These are phyloP conservation scores for Mycena venus DNA, from an alignment of 768 basidiomycete genomes.

Conservation along the genomic window DNA sequence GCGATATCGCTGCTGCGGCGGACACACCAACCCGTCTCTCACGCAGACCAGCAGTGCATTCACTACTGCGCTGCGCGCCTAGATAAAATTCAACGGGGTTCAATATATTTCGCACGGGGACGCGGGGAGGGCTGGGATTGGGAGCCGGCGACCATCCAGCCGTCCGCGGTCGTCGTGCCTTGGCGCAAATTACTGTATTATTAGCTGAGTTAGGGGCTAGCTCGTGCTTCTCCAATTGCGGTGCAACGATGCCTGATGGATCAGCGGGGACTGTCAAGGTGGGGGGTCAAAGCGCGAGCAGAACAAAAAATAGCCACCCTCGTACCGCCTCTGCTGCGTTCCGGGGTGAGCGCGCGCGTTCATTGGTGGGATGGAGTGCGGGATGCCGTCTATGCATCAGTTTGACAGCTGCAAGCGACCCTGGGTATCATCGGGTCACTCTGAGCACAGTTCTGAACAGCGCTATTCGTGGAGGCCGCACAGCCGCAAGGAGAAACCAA, in stretches of 20 bases:
- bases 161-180: conserved; percentile 27
- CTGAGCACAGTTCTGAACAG: no score
- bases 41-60: no score
- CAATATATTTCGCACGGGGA: not conserved
- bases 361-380: conserved; percentile 26
- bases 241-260: conserved; percentile 33
- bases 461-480: conserved; percentile 21
- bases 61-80: not conserved
- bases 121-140: not conserved
- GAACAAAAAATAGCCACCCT: not conserved
- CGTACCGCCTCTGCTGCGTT: conserved; percentile 4
- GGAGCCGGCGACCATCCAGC: conserved; percentile 4
- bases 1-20: not conserved
- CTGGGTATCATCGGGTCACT: not conserved
- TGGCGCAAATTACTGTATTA: conserved; percentile 13
- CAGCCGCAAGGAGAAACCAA: conserved; percentile 23
- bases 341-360: conserved; percentile 11
- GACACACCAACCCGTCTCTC: not conserved
- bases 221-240: conserved; percentile 25
- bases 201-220: not conserved
- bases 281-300: not conserved
- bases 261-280: conserved; percentile 24
- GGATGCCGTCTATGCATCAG: not conserved
- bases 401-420: not conserved
- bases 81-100: not conserved